Base-by-base conservation (phyloP, 352 stramenopile genomes). In the Phytophthora foliorum region DNA sequence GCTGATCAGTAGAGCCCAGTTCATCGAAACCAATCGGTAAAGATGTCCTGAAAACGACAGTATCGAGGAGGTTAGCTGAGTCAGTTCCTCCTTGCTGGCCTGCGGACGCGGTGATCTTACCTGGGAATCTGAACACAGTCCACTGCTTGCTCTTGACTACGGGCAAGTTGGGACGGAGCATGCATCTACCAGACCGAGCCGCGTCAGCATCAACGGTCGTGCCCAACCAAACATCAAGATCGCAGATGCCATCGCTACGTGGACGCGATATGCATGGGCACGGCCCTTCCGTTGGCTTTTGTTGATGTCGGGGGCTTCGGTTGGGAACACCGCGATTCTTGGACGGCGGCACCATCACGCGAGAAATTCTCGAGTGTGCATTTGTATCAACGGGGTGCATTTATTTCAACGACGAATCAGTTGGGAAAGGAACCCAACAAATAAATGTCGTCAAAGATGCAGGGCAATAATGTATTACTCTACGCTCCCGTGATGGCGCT, bases 81-180 rank as follows among this genome's bases (percentile, higher is more conserved):
- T 49, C n/a, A 29, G 21, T 27, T 27, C 42, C 42, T 14, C n/a
- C 16, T n/a, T 19, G 13, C 16, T 44, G 2, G 7, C 14, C 21
- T 22, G 17, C 21, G 21, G 6, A 24, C 19, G 32, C 14, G 3
- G 22, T 52, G 8, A 13, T 14, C 31, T 7, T 57, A 83, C 76
- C 77, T 44, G 75, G 80, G 22, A 87, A 69, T 13, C 58, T 48
- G 19, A 69, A 48, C 31, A 79, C 49, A 24, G 65, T 77, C 69
- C 75, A 77, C 22, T 81, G 69, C 32, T 86, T 86, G 74, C 74
- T 77, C 57, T 85, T 89, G 60, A 82, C 66, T 25, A 86, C 67
- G 1, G 69, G 79, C 38, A 89, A 48, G 25, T 75, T 32, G 7
- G 75, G 76, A 9, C 69, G 77, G 67, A 90, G 66, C 64, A 90